Percentiles rank a stretch among this genome's conserved stretches.
phyloP scores from a whole-genome alignment of 306 rosid genomes.

The Spatholobus suberectus region DNA sequence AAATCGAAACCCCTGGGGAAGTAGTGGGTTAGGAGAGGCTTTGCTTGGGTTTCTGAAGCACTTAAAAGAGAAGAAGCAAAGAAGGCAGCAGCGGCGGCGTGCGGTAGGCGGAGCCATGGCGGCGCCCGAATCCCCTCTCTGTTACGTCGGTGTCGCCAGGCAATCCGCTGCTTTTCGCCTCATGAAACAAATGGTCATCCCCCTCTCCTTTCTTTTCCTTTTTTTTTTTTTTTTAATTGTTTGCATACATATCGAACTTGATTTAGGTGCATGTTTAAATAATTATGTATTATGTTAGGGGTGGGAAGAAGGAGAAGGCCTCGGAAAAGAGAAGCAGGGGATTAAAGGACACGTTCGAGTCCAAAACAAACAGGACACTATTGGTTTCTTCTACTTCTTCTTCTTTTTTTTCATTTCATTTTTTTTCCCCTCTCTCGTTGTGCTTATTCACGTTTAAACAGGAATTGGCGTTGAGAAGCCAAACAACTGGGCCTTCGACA shows the following conservation, averaged over 20 bases:
- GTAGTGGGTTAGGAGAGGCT: neutral
- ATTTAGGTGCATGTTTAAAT: neutral
- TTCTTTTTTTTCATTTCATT: neutral
- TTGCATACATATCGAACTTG: neutral
- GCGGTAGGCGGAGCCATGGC: slow-evolving; percentile 64
- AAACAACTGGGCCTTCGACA: slow-evolving; percentile 93
- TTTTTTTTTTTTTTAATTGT: too few relatives aligned
- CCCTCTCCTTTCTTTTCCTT: neutral
- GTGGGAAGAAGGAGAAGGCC: slow-evolving; percentile 99
- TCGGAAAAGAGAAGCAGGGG: slow-evolving; percentile 94
- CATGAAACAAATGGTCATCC: slow-evolving; percentile 93
- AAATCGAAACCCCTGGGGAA: neutral
- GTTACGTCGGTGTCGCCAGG: slow-evolving; percentile 92
- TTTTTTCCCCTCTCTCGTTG: neutral
- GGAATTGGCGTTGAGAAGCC: slow-evolving; percentile 94
- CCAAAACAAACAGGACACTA: slow-evolving; percentile 84
- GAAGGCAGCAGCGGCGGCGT: neutral
- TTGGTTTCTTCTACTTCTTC: slow-evolving; percentile 56
- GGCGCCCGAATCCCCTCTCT: slow-evolving; percentile 86
- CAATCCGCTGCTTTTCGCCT: slow-evolving; percentile 94
- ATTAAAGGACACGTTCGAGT: slow-evolving; percentile 88
- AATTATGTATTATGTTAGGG: slow-evolving; percentile 55
- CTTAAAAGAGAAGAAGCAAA: neutral
- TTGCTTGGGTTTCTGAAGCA: neutral
- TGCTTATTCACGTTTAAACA: slow-evolving; percentile 19